Conservation (phyloP, 257 asterid genomes). For the Ligustrum vulgare region DNA sequence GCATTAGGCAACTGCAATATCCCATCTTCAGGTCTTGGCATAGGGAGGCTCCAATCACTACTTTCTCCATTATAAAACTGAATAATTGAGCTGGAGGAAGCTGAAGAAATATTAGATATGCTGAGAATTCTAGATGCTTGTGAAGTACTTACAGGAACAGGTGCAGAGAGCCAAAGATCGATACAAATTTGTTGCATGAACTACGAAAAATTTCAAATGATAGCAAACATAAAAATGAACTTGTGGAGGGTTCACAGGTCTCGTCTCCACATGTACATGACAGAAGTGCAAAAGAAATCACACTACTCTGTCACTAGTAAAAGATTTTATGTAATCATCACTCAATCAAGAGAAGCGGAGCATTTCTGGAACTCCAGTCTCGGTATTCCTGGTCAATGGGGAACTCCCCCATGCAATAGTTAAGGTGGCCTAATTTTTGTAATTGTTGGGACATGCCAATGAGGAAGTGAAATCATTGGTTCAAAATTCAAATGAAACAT, state of each 20-base stretch:
- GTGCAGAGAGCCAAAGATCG: too few relatives aligned
- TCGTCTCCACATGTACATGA: too few relatives aligned
- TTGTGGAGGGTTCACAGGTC: not conserved
- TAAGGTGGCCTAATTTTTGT: too few relatives aligned
- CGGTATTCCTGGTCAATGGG: not conserved
- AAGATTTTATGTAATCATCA: too few relatives aligned
- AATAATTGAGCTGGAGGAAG: not conserved
- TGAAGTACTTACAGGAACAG: not conserved
- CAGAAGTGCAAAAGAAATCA: too few relatives aligned
- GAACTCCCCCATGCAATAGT: too few relatives aligned
- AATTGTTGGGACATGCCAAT: too few relatives aligned
- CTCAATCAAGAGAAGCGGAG: too few relatives aligned
- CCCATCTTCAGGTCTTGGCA: slow-evolving; percentile 6
- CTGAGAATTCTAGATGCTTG: not conserved
- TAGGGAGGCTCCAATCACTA: not conserved
- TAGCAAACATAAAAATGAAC: not conserved
- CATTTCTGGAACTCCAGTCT: too few relatives aligned
- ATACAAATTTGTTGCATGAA: not conserved
- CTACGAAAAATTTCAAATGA: not conserved
- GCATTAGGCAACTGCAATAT: not conserved
- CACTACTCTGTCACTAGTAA: too few relatives aligned
- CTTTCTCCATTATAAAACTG: not conserved
- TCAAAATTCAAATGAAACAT: too few relatives aligned
- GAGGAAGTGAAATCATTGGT: too few relatives aligned
- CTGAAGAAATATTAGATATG: not conserved